A percentile compares a stretch with the other conserved stretches of the same genome.
Evolutionary conservation across 805 yeast genomes (phyloP).

Genomic region (Saccharomyces kudriavzevii): DNA sequence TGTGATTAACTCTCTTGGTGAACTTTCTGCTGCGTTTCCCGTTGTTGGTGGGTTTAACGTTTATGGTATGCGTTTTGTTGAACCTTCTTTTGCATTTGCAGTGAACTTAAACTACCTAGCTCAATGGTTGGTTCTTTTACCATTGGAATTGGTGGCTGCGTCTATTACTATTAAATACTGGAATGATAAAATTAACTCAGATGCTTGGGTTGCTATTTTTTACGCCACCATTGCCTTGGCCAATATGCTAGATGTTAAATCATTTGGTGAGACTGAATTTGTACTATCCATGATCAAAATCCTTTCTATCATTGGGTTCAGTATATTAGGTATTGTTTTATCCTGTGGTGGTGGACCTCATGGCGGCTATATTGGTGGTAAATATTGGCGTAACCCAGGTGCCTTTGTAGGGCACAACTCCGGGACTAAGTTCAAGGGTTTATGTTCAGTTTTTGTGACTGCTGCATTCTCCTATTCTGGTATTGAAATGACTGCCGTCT

Average conservation of each 20-base stretch:
- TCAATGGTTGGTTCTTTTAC: slow-evolving; percentile 49
- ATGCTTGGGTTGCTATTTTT: slow-evolving; percentile 54
- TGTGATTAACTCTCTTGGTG: slow-evolving; percentile 49
- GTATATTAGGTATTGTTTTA: slow-evolving; percentile 45
- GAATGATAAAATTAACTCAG: slow-evolving; percentile 42
- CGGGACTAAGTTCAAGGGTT: slow-evolving; percentile 40
- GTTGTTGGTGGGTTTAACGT: slow-evolving; percentile 47
- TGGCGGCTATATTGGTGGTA: slow-evolving; percentile 38
- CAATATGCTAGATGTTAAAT: slow-evolving; percentile 45
- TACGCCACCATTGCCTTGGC: slow-evolving; percentile 40
- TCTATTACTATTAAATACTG: slow-evolving; percentile 51
- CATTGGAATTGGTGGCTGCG: slow-evolving; percentile 53
- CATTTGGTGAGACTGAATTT: slow-evolving; percentile 53
- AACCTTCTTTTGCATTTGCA: slow-evolving; percentile 49
- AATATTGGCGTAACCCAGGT: slow-evolving; percentile 48
- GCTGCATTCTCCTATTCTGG: slow-evolving; percentile 67
- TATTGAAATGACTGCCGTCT: slow-evolving; percentile 63
- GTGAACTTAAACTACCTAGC: slow-evolving; percentile 47
- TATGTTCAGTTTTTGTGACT: slow-evolving; percentile 46
- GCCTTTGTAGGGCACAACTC: slow-evolving; percentile 44
- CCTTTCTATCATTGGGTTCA: slow-evolving; percentile 43
- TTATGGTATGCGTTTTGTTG: slow-evolving; percentile 44
- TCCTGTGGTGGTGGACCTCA: slow-evolving; percentile 40
- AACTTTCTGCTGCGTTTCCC: slow-evolving; percentile 45
- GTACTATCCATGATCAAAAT: slow-evolving; percentile 43